A percentile compares a stretch with the other conserved stretches of the same genome.
These are phyloP conservation scores for Tolypocladium endophyticum DNA, from an alignment of 2,329 filamentous ascomycete genomes.

Conservation along the genomic window DNA sequence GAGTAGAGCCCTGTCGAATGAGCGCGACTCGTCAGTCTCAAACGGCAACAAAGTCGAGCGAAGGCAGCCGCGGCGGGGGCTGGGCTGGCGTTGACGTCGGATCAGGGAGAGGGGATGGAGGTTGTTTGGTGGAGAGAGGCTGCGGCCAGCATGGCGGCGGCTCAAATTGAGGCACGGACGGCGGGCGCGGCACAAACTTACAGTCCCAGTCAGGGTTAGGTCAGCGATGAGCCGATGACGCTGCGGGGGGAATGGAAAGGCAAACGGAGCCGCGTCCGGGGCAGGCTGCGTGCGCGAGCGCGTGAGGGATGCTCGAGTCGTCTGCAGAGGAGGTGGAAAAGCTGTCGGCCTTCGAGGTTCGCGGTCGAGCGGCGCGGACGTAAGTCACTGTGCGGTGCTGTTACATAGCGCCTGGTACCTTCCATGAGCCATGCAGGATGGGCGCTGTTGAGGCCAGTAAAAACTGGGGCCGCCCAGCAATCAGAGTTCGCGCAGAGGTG, in stretches of 20 bases:
- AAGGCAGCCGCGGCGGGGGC: neutral
- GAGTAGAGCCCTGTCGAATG: neutral
- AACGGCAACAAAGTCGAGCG: neutral
- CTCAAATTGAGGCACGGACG: slow-evolving; percentile 26
- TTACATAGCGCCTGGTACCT: slow-evolving; percentile 22
- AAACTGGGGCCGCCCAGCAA: slow-evolving; percentile 5
- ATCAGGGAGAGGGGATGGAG: slow-evolving; percentile 1
- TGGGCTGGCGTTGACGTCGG: neutral
- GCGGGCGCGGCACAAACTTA: slow-evolving; percentile 15
- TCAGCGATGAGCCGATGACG: slow-evolving; percentile 30
- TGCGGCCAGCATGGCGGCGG: slow-evolving; percentile 8
- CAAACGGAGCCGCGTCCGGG: neutral
- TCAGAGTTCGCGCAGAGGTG: neutral
- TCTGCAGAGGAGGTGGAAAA: neutral
- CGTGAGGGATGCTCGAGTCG: slow-evolving; percentile 1
- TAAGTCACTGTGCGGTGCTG: slow-evolving; percentile 23
- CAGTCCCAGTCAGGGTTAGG: slow-evolving; percentile 20
- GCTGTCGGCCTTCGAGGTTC: slow-evolving; percentile 1
- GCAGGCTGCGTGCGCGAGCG: neutral
- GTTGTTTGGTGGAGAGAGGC: slow-evolving; percentile 6
- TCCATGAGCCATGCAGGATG: slow-evolving; percentile 14
- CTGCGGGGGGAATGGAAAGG: slow-evolving; percentile 14
- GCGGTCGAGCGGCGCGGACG: slow-evolving; percentile 4
- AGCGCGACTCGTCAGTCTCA: neutral
- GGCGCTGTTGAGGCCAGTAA: slow-evolving; percentile 10